Evolutionary conservation across 2,329 filamentous ascomycete genomes (phyloP), one percentile per base, ranked within the genome.

Genomic region (Phialophora tarda): DNA sequence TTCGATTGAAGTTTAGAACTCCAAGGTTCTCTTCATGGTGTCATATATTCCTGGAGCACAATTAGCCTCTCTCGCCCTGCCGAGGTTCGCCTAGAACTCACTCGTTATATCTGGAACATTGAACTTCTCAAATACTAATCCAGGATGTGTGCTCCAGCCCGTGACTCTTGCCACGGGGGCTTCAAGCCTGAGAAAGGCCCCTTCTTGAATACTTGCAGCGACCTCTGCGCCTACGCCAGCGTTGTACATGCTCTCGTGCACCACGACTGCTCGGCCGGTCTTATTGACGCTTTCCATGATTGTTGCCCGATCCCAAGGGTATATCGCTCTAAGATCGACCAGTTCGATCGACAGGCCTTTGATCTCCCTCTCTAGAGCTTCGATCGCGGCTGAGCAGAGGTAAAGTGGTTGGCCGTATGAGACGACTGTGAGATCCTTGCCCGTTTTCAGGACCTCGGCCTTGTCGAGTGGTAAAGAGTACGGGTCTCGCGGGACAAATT

Each of bases 201-300:
- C 88, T 72, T 95, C 92, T 77, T 97, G 93, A 59, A 97, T 91
- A 1, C 91, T 91, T 0, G 93, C 92, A 1, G 93, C 92, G 0
- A 97, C 89, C 75, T 97, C 93, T 4, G 93, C 93, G 1, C 93
- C 93, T 17, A 97, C 86, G 14, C 93, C 93, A 6, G 91, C 91
- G 73, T 96, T 97, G 70, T 93, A 85, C 90, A 95, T 96, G 64
- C 92, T 89, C 79, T 97, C 93, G 75, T 97, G 93, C 6, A 97
- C 93, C 1, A 97, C 89, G 62, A 97, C 85, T 47, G 91, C 92
- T 66, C 92, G 82, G 0, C 93, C 93, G 0, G 93, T 97, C 82
- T 95, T 96, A 73, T 86, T 87, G 14, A 96, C 93, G 70, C 93
- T 97, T 61, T 89, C 82, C 66, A 96, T 83, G 1, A 97, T 86